Conservation (phyloP, 2,329 filamentous ascomycete species). For the Thermoascus crustaceus region DNA sequence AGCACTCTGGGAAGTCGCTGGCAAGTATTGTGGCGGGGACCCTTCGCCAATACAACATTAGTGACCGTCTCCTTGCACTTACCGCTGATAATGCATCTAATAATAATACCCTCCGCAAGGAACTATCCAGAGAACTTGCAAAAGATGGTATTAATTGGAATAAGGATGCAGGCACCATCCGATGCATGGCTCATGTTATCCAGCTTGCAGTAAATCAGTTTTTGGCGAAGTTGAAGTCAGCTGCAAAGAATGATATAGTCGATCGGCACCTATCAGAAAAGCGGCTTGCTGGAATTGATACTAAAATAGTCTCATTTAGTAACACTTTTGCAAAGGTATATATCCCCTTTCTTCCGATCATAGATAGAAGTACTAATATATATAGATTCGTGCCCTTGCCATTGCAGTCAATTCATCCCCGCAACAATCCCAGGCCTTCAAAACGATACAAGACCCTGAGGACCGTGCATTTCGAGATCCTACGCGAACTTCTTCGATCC, state of each 20-base stretch:
- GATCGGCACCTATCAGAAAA: background rate
- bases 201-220: background rate
- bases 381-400: too few relatives aligned
- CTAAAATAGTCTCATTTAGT: background rate
- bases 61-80: background rate
- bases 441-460: too few relatives aligned
- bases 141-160: background rate
- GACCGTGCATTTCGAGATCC: too few relatives aligned
- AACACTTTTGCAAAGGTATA: background rate
- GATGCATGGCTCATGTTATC: background rate
- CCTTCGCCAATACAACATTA: background rate
- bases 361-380: too few relatives aligned
- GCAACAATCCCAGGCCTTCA: too few relatives aligned
- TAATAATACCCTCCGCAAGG: background rate
- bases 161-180: background rate
- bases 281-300: background rate
- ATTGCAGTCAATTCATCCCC: too few relatives aligned
- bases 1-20: background rate
- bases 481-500: too few relatives aligned
- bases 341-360: too few relatives aligned
- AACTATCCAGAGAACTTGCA: background rate
- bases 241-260: background rate
- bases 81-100: background rate
- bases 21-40: background rate
- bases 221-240: background rate